These are phyloP conservation scores for Pythium coloratum DNA, from an alignment of 352 stramenopile species.

Conservation along the genomic window DNA sequence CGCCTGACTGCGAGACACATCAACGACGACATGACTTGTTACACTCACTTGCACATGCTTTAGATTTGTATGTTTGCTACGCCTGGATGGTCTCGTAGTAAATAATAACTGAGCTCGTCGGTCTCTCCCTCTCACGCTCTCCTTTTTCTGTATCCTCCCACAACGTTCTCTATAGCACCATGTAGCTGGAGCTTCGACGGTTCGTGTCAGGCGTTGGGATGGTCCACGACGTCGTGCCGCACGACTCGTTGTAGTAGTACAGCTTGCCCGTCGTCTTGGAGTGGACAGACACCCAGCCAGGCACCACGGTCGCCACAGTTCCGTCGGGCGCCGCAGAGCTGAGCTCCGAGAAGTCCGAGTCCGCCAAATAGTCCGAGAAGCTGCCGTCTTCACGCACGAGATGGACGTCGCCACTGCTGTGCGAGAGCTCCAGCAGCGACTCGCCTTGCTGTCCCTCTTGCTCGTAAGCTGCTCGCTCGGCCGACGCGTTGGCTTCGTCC, in stretches of 20 bases:
- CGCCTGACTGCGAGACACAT: too few relatives aligned
- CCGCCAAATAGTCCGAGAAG: conserved; percentile 63
- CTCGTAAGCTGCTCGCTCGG: not conserved
- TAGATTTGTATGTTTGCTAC: conserved; percentile 6
- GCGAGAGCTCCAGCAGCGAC: conserved; percentile 37
- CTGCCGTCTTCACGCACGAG: conserved; percentile 50
- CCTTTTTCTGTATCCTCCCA: not conserved
- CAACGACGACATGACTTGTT: not conserved
- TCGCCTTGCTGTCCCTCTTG: not conserved
- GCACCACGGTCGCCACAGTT: conserved; percentile 30
- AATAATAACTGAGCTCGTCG: conserved; percentile 23
- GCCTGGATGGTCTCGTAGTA: conserved; percentile 17
- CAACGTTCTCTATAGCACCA: conserved; percentile 53
- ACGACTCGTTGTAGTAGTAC: conserved; percentile 85
- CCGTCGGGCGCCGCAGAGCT: conserved; percentile 32
- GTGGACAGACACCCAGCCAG: conserved; percentile 65
- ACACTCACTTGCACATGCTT: not conserved
- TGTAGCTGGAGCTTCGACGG: conserved; percentile 54
- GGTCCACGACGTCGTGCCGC: conserved; percentile 76
- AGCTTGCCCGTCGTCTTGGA: conserved; percentile 75
- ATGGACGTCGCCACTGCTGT: conserved; percentile 37
- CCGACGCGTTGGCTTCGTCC: conserved; percentile 10
- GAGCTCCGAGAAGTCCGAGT: conserved; percentile 66
- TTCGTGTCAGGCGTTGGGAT: conserved; percentile 59
- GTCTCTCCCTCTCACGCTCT: not conserved